These are phyloP conservation scores for Chionographis japonica DNA, from an alignment of 106 monocot species.

Conservation along the genomic window DNA sequence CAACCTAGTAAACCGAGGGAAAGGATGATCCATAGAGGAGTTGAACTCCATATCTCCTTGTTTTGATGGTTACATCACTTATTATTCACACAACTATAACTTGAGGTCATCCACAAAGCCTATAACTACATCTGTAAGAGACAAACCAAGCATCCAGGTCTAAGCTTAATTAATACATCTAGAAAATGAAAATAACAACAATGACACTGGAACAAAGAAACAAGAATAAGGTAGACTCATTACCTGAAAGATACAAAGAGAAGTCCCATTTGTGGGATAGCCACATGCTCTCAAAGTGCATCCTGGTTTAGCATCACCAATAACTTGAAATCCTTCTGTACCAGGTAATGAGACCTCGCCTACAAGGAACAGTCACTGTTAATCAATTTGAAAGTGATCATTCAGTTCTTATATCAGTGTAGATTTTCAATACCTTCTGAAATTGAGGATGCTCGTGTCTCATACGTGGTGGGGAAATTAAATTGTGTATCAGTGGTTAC, in stretches of 20 bases:
- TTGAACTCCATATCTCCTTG: too few species aligned
- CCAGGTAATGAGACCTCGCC: constrained; percentile 62
- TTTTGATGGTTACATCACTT: too few species aligned
- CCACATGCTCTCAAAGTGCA: constrained; percentile 65
- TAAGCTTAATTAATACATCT: too few species aligned
- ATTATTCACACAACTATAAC: too few species aligned
- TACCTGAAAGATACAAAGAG: constrained; percentile 91
- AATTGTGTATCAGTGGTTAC: constrained; percentile 23
- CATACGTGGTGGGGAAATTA: constrained; percentile 15
- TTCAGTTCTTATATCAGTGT: not conserved
- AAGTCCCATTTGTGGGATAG: constrained; percentile 72
- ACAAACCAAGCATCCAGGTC: too few species aligned
- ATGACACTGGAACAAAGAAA: not conserved
- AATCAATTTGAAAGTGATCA: constrained; percentile 5
- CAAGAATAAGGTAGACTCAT: not conserved
- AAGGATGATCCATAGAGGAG: too few species aligned
- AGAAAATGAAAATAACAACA: not conserved
- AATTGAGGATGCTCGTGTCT: constrained; percentile 31
- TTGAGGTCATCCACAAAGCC: too few species aligned
- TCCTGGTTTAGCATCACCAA: constrained; percentile 83
- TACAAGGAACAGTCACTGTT: constrained; percentile 20
- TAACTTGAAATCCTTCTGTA: constrained; percentile 82
- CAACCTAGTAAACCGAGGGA: too few species aligned
- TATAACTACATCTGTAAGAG: too few species aligned
- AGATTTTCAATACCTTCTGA: constrained; percentile 43